Evolutionary conservation across 441 rosid species (phyloP), one percentile per base, ranked within the genome.

Genomic region (Dalechampia spathulata): DNA sequence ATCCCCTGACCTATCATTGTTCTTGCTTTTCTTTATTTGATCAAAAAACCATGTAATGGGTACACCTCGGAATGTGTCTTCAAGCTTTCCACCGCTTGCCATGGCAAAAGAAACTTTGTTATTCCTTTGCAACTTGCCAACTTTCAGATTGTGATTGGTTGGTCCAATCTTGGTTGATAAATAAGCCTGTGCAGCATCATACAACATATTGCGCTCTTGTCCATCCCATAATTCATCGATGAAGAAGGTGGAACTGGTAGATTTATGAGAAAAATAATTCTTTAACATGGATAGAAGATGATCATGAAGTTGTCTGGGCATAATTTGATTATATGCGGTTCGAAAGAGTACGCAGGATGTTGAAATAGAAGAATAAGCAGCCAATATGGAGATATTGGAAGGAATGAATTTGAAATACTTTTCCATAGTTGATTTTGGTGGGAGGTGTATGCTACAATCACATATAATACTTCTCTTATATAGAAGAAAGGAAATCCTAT

Each of bases 101-200:
- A 55, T 16, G 8, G 38, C 59, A 16, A 17, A 1, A 5, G 59
- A 23, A 0, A 42, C 25, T 6, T 55, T 55, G 37, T 27, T 55
- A 3, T 41, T 22, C 0, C 41, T 37, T 11, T 42, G 40, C 6
- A 19, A 42, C 23, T 55, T 55, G 2, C 27, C 39, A 7, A 42
- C 39, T 10, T 30, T 11, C 17, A 55, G 20, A 25, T 12, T 17
- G 0, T 5, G n/a, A 19, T 55, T 55, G 4, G 16, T 1, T 2
- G 49, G 49, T 28, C 40, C 49, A 9, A 55, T 55, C 37, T 41
- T 55, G 1, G 40, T 16, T 8, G 60, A 55, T 5, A 55, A 28
- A 20, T 55, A 55, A 17, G 26, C 40, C 19, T 14, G 36, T 32
- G 41, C 25, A 11, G 39, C 55, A 11, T 50, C 55, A 19, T 17